Conservation (phyloP, 768 basidiomycete genomes). For the Nidularia sp. region DNA sequence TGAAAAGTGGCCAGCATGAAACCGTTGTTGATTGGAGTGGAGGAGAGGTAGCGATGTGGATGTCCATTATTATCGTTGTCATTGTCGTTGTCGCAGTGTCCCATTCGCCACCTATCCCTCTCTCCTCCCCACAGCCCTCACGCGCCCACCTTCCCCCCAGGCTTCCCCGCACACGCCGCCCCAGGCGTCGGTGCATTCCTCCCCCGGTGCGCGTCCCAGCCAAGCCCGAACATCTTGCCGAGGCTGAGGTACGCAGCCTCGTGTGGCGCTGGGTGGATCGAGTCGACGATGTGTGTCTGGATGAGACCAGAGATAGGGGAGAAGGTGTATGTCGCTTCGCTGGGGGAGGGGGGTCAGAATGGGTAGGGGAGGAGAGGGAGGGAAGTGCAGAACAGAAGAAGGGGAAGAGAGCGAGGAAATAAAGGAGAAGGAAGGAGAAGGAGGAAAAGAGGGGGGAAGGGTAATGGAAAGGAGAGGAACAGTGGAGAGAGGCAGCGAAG, state of each 20-base stretch:
- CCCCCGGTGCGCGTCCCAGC: conserved; percentile 10
- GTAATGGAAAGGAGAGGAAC: too few relatives aligned
- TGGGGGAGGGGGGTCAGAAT: conserved; percentile 15
- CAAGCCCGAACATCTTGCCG: conserved; percentile 34
- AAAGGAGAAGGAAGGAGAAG: too few relatives aligned
- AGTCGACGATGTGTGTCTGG: conserved; percentile 60
- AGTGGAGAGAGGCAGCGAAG: too few relatives aligned
- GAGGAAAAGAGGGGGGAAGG: too few relatives aligned
- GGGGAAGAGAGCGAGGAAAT: too few relatives aligned
- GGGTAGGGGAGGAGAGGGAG: not conserved
- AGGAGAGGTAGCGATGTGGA: too few relatives aligned
- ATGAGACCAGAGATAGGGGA: conserved; percentile 66
- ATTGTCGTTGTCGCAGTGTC: not conserved
- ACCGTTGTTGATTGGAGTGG: too few relatives aligned
- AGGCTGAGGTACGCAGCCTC: conserved; percentile 59
- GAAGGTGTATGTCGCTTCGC: conserved; percentile 71
- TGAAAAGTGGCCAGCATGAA: too few relatives aligned
- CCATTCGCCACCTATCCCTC: not conserved
- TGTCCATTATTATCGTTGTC: not conserved
- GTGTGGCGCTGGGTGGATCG: conserved; percentile 77
- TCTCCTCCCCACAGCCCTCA: not conserved
- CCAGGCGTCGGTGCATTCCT: not conserved
- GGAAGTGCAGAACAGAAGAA: too few relatives aligned
- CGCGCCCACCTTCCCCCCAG: not conserved
- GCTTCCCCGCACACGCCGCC: too few relatives aligned